Conservation (phyloP, 257 asterid species). For the Penstemon eatonii region DNA sequence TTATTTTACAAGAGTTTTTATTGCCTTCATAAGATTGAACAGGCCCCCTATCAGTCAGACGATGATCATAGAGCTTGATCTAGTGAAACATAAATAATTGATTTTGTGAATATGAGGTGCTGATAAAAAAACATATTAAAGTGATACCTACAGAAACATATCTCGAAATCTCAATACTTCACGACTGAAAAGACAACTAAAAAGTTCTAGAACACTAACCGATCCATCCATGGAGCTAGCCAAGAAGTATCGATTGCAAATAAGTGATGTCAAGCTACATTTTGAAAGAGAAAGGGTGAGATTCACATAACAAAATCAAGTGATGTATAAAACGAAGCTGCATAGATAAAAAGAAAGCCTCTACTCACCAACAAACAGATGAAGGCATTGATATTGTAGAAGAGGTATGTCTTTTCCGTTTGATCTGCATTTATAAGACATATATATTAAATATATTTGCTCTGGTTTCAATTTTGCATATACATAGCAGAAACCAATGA, state of each 20-base stretch:
- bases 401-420: conserved; percentile 29
- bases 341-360: conserved; percentile 25
- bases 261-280: conserved; percentile 72
- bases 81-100: conserved; percentile 26
- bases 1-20: conserved; percentile 70
- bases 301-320: not conserved
- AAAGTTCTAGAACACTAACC: conserved; percentile 53
- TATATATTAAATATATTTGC: too few relatives aligned
- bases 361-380: conserved; percentile 76
- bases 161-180: conserved; percentile 15
- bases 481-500: too few relatives aligned
- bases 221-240: conserved; percentile 99
- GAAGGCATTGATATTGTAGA: conserved; percentile 62
- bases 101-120: too few relatives aligned
- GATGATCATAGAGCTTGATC: conserved; percentile 89
- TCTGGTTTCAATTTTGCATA: too few relatives aligned
- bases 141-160: not conserved
- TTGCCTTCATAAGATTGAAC: conserved; percentile 82
- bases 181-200: conserved; percentile 13
- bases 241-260: conserved; percentile 72
- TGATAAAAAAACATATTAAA: too few relatives aligned
- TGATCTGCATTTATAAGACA: conserved; percentile 52
- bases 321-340: conserved; percentile 14
- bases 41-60: conserved; percentile 65
- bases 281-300: conserved; percentile 20